These are phyloP conservation scores for Fusarium fujikuroi DNA, from an alignment of 2,329 filamentous ascomycete species.

Conservation along the genomic window DNA sequence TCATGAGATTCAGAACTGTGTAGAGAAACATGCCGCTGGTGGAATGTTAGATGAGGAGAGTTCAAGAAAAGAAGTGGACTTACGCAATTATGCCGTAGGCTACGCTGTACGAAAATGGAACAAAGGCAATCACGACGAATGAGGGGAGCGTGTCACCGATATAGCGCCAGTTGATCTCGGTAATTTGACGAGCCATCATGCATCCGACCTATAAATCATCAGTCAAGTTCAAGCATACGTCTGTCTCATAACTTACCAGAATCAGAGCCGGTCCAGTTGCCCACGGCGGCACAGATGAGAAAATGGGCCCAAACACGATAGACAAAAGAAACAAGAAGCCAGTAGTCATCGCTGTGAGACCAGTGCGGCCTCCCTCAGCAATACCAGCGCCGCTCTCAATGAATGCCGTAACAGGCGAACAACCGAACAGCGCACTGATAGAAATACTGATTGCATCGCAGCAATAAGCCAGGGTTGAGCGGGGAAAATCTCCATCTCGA, in stretches of 20 bases:
- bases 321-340: slow-evolving; percentile 74
- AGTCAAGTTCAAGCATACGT: neutral
- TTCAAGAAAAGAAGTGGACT: neutral
- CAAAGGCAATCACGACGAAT: slow-evolving; percentile 80
- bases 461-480: slow-evolving; percentile 79
- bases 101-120: slow-evolving; percentile 87
- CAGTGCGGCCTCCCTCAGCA: slow-evolving; percentile 74
- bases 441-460: slow-evolving; percentile 74
- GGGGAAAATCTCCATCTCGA: slow-evolving; percentile 77
- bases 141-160: slow-evolving; percentile 81
- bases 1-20: slow-evolving; percentile 19
- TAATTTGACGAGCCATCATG: slow-evolving; percentile 79
- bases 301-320: slow-evolving; percentile 76
- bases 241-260: slow-evolving; percentile 51
- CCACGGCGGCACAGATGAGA: slow-evolving; percentile 78
- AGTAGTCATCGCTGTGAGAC: slow-evolving; percentile 72
- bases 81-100: slow-evolving; percentile 79
- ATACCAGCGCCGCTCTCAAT: slow-evolving; percentile 78
- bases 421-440: slow-evolving; percentile 72
- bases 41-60: neutral
- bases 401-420: slow-evolving; percentile 75
- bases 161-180: slow-evolving; percentile 86
- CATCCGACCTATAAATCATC: slow-evolving; percentile 65
- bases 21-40: slow-evolving; percentile 34
- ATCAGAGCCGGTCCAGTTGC: slow-evolving; percentile 81